Conservation (phyloP, 2,329 filamentous ascomycete species). For the Ampelomyces quisqualis region DNA sequence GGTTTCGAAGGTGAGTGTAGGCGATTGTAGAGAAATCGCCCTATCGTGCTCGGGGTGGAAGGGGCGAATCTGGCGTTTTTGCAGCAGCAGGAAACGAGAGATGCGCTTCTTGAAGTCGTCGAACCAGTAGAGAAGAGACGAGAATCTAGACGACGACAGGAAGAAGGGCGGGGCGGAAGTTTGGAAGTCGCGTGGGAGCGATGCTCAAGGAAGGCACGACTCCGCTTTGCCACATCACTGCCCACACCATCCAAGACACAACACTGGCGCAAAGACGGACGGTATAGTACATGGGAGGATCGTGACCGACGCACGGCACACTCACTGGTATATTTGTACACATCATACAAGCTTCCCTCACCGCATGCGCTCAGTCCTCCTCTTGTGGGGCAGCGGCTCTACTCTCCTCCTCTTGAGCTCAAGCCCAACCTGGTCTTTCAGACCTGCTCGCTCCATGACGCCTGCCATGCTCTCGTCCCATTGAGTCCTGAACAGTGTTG, state of each 20-base stretch:
- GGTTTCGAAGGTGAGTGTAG: too few species aligned
- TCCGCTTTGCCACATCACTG: too few species aligned
- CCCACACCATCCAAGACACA: too few species aligned
- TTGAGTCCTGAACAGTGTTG: conserved; percentile 80
- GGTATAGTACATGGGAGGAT: conserved; percentile 13
- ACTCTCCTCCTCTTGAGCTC: conserved; percentile 82
- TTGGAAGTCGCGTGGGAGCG: background rate
- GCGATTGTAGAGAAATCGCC: too few species aligned
- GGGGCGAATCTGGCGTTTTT: too few species aligned
- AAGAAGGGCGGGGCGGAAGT: background rate
- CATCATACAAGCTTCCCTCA: conserved; percentile 19
- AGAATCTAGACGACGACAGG: too few species aligned
- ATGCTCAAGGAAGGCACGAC: background rate
- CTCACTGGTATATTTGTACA: background rate
- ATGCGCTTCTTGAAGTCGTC: too few species aligned
- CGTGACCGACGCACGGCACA: background rate
- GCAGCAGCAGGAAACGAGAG: too few species aligned
- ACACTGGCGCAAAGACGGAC: background rate
- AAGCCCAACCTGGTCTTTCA: conserved; percentile 70
- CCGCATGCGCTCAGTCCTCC: conserved; percentile 53
- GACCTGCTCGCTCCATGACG: conserved; percentile 78
- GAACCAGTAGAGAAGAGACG: too few species aligned
- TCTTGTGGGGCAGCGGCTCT: conserved; percentile 65
- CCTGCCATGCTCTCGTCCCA: conserved; percentile 88
- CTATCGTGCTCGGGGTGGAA: too few species aligned